These are phyloP conservation scores for Syzygium syzygioides DNA, from an alignment of 441 rosid species.

Conservation along the genomic window DNA sequence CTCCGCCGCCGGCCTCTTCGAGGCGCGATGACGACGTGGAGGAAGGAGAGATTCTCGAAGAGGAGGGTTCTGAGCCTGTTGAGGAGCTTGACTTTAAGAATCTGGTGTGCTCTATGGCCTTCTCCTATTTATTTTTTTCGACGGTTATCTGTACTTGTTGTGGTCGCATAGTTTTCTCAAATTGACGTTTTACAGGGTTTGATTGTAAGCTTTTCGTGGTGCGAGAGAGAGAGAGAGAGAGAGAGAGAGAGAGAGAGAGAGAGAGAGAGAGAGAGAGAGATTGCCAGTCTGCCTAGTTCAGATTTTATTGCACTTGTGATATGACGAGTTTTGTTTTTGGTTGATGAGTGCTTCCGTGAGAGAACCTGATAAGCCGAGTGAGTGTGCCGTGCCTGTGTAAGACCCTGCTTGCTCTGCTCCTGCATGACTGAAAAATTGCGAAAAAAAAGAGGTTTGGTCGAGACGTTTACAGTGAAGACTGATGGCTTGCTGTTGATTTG, in stretches of 20 bases:
- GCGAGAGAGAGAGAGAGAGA: not conserved
- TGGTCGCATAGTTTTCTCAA: conserved; percentile 1
- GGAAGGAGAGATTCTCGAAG: conserved; percentile 98
- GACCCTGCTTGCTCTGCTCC: conserved; percentile 43
- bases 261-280: not conserved
- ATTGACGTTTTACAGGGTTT: not conserved
- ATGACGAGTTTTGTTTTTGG: conserved; percentile 16
- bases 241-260: not conserved
- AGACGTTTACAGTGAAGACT: conserved; percentile 70
- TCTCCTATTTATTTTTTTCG: conserved; percentile 9
- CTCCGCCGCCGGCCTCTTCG: not conserved
- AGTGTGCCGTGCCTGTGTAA: conserved; percentile 42
- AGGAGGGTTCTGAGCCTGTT: conserved; percentile 33
- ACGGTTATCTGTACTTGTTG: not conserved
- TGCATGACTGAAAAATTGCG: conserved; percentile 37
- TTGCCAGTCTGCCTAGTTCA: not conserved
- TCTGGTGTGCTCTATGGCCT: conserved; percentile 64
- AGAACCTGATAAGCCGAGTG: conserved; percentile 32
- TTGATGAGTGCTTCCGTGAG: conserved; percentile 49
- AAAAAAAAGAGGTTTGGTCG: conserved; percentile 41
- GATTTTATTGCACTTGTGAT: not conserved
- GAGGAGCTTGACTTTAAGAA: conserved; percentile 22
- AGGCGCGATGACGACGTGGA: conserved; percentile 62
- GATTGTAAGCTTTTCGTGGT: not conserved
- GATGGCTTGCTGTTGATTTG: conserved; percentile 76